Percentiles rank a stretch among this genome's conserved stretches.
Conservation (phyloP, 805 yeast genomes). For the Torulaspora franciscae region DNA sequence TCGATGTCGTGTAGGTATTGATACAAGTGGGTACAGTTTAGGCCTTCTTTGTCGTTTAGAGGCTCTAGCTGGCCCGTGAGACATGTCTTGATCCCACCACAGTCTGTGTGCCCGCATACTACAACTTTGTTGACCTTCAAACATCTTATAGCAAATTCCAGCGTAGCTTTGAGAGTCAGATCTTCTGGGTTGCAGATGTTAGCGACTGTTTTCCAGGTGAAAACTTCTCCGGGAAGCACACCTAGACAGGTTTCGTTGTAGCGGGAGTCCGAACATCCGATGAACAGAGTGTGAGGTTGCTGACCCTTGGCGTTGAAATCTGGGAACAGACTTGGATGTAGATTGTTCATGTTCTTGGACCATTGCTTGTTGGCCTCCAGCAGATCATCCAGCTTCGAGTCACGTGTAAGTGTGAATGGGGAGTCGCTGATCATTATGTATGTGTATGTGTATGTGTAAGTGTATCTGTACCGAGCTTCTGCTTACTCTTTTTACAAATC, state of each 20-base stretch:
- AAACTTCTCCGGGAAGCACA: conserved; percentile 86
- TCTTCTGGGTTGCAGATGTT: conserved; percentile 67
- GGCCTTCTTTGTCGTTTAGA: conserved; percentile 42
- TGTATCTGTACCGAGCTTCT: neutral
- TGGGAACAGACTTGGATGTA: conserved; percentile 56
- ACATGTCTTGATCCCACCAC: conserved; percentile 89
- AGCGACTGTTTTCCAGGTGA: conserved; percentile 84
- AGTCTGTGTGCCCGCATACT: conserved; percentile 91
- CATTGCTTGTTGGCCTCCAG: conserved; percentile 41
- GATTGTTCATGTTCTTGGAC: conserved; percentile 42
- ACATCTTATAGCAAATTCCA: conserved; percentile 84
- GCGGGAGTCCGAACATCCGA: conserved; percentile 91
- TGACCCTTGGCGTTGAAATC: conserved; percentile 69
- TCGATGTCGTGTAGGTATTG: conserved; percentile 57
- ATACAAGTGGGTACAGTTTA: conserved; percentile 40
- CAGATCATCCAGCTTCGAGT: conserved; percentile 36
- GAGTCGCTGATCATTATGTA: conserved; percentile 17
- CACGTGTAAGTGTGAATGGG: conserved; percentile 26
- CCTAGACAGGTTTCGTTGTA: conserved; percentile 72
- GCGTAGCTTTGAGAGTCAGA: conserved; percentile 65
- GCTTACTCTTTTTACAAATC: too few species aligned
- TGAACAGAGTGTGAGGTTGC: conserved; percentile 88
- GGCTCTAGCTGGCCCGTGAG: conserved; percentile 46
- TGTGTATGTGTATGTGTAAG: neutral
- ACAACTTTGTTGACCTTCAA: conserved; percentile 75